Percentiles rank a stretch among this genome's conserved stretches.
These are phyloP conservation scores for Lactifluus hygrophoroides DNA, from an alignment of 768 basidiomycete genomes.

Conservation along the genomic window DNA sequence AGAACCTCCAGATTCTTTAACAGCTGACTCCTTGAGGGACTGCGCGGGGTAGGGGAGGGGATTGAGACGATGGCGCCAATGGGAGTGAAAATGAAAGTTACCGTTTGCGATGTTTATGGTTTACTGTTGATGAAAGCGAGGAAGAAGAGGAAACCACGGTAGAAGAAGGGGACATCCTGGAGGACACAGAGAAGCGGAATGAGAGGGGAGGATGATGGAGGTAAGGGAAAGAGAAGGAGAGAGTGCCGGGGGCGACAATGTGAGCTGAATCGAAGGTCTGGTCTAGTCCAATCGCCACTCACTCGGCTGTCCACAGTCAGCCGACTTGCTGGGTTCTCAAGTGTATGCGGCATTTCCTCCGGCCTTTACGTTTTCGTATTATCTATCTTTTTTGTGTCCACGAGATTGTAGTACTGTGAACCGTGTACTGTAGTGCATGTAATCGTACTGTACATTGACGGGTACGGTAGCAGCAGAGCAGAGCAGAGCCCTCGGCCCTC, in stretches of 20 bases:
- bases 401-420: too few species aligned
- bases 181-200: background rate
- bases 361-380: constrained; percentile 8
- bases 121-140: background rate
- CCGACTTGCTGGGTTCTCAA: constrained; percentile 12
- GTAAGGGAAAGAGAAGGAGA: constrained; percentile 11
- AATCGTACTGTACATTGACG: too few species aligned
- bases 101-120: constrained; percentile 17
- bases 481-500: constrained; percentile 1
- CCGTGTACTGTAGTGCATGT: too few species aligned
- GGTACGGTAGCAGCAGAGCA: too few species aligned
- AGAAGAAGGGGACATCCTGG: constrained; percentile 3
- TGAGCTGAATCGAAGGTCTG: constrained; percentile 16
- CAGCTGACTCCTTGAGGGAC: constrained; percentile 28
- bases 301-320: constrained; percentile 17
- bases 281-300: constrained; percentile 17
- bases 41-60: constrained; percentile 18
- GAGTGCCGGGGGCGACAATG: constrained; percentile 11
- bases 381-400: background rate
- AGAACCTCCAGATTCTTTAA: constrained; percentile 34
- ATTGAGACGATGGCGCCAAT: constrained; percentile 10
- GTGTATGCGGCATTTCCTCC: background rate
- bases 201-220: constrained; percentile 13
- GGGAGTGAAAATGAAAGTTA: constrained; percentile 8
- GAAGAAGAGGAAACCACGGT: background rate